A percentile compares a stretch with the other conserved stretches of the same genome.
Evolutionary conservation across 1,284 basidiomycete species (phyloP).

Genomic region (Pyrrhoderma noxium): DNA sequence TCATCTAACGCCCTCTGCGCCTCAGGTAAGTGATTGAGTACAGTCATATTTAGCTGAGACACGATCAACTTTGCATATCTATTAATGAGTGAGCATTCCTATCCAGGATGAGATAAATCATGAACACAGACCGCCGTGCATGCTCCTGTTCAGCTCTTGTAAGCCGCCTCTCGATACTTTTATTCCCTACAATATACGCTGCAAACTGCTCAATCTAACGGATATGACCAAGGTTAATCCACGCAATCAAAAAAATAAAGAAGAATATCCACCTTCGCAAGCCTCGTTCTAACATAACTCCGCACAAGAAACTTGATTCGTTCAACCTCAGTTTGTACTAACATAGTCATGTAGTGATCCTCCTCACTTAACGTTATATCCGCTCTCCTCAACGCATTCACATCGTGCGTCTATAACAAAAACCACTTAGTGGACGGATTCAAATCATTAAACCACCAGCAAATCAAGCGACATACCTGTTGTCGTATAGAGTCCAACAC

Average conservation of each 20-base stretch:
- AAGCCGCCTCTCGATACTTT: constrained; percentile 61
- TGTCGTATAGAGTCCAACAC: constrained; percentile 78
- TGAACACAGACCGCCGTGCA: constrained; percentile 52
- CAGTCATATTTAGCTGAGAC: constrained; percentile 64
- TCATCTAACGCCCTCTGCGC: constrained; percentile 72
- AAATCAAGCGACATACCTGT: constrained; percentile 52
- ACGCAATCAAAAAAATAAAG: neutral
- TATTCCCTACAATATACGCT: constrained; percentile 57
- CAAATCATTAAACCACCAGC: neutral
- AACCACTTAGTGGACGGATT: too few species aligned
- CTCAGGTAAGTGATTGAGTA: constrained; percentile 73
- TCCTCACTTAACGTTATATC: constrained; percentile 81
- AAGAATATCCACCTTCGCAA: constrained; percentile 63
- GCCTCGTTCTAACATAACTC: constrained; percentile 78
- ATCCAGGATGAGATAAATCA: neutral
- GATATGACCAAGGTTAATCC: neutral
- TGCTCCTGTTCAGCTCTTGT: constrained; percentile 77
- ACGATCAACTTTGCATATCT: constrained; percentile 72
- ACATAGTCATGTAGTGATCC: constrained; percentile 84
- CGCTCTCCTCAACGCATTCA: constrained; percentile 60
- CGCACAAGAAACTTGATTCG: constrained; percentile 85
- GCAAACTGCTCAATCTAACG: constrained; percentile 81
- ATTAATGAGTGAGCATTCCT: neutral
- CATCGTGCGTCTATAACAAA: constrained; percentile 33
- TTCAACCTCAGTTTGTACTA: constrained; percentile 90